phyloP scores from a whole-genome alignment of 345 rosid species.

The Acer saccharum region DNA sequence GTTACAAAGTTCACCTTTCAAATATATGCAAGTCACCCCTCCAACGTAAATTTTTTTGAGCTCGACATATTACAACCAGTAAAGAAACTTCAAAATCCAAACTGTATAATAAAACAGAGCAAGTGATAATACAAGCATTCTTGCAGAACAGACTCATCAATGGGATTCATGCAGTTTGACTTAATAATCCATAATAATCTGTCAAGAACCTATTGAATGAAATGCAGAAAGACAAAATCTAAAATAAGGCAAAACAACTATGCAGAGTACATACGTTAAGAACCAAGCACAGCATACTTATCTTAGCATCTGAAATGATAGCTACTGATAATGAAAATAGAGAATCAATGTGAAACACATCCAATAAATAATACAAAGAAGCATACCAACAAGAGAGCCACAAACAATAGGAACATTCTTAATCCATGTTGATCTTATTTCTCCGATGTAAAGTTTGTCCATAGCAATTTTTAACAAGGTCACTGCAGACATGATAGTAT shows the following conservation, averaged over 20 bases:
- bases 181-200: background rate
- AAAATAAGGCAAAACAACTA: background rate
- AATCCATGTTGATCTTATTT: slow-evolving; percentile 44
- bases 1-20: background rate
- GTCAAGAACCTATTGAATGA: background rate
- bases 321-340: background rate
- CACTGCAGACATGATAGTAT: slow-evolving; percentile 58
- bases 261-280: background rate
- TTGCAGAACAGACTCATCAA: background rate
- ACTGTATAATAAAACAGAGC: background rate
- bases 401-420: slow-evolving; percentile 54
- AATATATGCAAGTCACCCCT: background rate
- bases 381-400: slow-evolving; percentile 60
- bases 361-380: slow-evolving; percentile 18
- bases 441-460: slow-evolving; percentile 48
- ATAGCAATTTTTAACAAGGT: slow-evolving; percentile 52
- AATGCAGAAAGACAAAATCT: background rate
- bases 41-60: background rate
- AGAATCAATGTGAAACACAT: too few relatives aligned
- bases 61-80: background rate
- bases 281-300: background rate
- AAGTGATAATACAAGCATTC: background rate
- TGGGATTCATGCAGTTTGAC: slow-evolving; percentile 1
- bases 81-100: background rate
- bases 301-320: background rate